phyloP scores from a whole-genome alignment of 371 early-diverging fungal species.

The Mucor saturninus region DNA sequence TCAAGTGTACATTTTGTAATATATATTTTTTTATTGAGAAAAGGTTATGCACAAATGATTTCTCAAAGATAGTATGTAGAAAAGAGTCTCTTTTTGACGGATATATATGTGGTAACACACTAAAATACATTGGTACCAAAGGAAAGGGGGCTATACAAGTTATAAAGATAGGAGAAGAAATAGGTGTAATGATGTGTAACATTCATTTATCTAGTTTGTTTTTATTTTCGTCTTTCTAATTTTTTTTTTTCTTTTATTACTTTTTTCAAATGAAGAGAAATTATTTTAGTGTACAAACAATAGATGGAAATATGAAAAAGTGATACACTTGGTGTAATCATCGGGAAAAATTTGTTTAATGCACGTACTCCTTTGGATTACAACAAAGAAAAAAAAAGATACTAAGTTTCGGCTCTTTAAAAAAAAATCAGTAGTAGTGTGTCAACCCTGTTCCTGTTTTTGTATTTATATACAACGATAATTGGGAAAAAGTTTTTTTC shows the following conservation, averaged over 20 bases:
- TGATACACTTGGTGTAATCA: slow-evolving; percentile 1
- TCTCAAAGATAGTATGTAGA: too few species aligned
- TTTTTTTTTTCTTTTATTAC: too few species aligned
- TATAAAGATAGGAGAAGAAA: slow-evolving; percentile 1
- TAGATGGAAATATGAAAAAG: background rate
- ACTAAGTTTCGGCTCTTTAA: slow-evolving; percentile 16
- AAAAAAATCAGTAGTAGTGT: background rate
- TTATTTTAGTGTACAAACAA: too few species aligned
- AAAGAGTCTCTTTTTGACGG: background rate
- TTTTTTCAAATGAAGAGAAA: too few species aligned
- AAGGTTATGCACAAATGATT: too few species aligned
- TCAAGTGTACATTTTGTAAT: too few species aligned
- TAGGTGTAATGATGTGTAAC: slow-evolving; percentile 16
- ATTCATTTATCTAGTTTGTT: background rate
- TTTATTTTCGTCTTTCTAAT: background rate
- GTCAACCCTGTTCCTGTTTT: background rate
- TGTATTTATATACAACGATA: slow-evolving; percentile 2
- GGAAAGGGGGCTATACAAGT: background rate
- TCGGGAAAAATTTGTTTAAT: background rate
- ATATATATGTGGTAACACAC: background rate
- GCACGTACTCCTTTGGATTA: too few species aligned
- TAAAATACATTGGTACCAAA: background rate
- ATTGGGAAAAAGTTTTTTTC: slow-evolving; percentile 3
- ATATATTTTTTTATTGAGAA: too few species aligned
- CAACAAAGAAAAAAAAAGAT: background rate